Conservation (phyloP, 2,329 filamentous ascomycete genomes). For the Colletotrichum tanaceti region DNA sequence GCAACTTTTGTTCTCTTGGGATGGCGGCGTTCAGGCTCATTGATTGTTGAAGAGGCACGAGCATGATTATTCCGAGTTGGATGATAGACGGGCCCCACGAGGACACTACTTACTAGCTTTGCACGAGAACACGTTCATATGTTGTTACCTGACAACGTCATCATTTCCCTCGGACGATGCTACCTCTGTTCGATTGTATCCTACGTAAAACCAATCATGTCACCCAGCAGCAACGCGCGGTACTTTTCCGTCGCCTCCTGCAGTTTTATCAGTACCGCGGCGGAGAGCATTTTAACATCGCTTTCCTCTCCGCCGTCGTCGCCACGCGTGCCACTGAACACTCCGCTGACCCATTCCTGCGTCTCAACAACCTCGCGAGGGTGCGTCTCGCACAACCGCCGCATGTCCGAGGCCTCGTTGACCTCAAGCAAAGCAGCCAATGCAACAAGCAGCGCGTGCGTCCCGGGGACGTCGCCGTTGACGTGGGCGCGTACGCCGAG, state of each 20-base stretch:
- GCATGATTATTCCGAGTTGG: conserved; percentile 6
- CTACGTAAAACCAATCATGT: conserved; percentile 59
- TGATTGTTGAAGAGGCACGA: background rate
- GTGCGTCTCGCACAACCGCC: conserved; percentile 78
- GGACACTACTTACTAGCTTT: background rate
- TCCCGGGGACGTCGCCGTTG: conserved; percentile 72
- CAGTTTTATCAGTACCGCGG: conserved; percentile 80
- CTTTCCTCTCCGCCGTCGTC: conserved; percentile 75
- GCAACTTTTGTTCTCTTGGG: background rate
- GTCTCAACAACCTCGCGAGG: conserved; percentile 85
- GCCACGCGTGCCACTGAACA: conserved; percentile 74
- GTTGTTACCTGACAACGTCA: conserved; percentile 5
- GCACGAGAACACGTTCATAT: background rate
- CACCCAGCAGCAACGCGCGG: conserved; percentile 80
- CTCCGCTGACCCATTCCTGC: conserved; percentile 82
- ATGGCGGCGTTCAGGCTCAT: conserved; percentile 18
- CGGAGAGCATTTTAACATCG: conserved; percentile 81
- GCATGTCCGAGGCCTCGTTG: conserved; percentile 69
- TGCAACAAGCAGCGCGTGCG: conserved; percentile 81
- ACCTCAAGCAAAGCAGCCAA: conserved; percentile 85
- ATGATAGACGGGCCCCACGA: conserved; percentile 4
- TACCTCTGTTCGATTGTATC: background rate
- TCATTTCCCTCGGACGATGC: conserved; percentile 9
- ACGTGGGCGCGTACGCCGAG: conserved; percentile 72
- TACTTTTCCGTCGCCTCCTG: conserved; percentile 86